Evolutionary conservation across 2,329 filamentous ascomycete genomes (phyloP), one percentile per base, ranked within the genome.

Genomic region (Chrysoporthe cubensis): DNA sequence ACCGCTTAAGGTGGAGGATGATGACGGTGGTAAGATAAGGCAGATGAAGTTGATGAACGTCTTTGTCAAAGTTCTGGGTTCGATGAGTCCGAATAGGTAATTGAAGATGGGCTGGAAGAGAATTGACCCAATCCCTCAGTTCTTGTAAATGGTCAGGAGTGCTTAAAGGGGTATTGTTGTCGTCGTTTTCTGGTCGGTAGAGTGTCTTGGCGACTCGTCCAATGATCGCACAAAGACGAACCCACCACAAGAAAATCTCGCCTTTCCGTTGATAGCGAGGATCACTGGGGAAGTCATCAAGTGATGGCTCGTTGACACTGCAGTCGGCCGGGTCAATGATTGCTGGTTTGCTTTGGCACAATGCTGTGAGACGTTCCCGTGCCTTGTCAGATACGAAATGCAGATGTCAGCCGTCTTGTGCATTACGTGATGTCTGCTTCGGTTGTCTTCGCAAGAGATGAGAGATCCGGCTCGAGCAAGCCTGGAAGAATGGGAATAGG

Each of bases 311-410:
- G 5, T 74, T 66, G 14, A 82, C 76, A 18, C 76, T 80, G 69
- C 79, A 81, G 67, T 82, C 81, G 26, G 76, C 75, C 3, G 79
- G 79, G 61, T 80, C 77, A 56, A 82, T 82, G 37, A 81, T 79
- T 62, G 77, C 79, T 11, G 80, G 80, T 43, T 80, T 80, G 60
- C 78, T 79, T 72, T 82, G 81, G 54, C 80, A 82, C 0, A 82
- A 72, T 2, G 80, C 76, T 0, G 81, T 82, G 2, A 80, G 71
- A 0, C 78, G 75, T 68, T 81, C 79, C 34, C 79, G 73, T 26
- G 26, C 26, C 26, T 26, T 26, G 26, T 26, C 26, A 26, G 26
- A 26, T 26, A 26, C 26, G 26, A 26, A 26, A 26, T 26, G 26
- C 26, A 26, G 26, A 26, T 26, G 26, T 26, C 26, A 26, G 26